Percentiles rank a stretch among this genome's conserved stretches.
phyloP scores from a whole-genome alignment of 176 grass and related monocot species.

The Cymbopogon citratus region DNA sequence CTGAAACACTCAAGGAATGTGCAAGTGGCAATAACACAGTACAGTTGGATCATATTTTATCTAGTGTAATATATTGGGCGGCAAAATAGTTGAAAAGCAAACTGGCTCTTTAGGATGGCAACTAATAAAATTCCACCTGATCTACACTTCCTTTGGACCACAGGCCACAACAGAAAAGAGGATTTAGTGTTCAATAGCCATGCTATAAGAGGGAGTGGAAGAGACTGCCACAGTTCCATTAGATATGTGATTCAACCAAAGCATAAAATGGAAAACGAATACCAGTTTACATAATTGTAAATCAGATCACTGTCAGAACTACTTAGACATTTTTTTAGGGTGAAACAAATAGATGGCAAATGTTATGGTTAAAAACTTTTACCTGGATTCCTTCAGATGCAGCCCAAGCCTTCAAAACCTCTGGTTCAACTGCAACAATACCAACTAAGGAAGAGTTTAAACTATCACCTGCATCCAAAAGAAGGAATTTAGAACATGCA shows the following conservation, averaged over 20 bases:
- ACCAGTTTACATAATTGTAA: background rate
- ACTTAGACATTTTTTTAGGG: background rate
- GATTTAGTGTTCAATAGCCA: background rate
- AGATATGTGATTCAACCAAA: background rate
- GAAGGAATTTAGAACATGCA: conserved; percentile 28
- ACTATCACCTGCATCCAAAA: conserved; percentile 74
- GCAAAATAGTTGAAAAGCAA: background rate
- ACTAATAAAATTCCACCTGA: background rate
- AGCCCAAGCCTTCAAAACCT: conserved; percentile 82
- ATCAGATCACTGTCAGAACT: background rate
- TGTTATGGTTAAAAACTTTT: background rate
- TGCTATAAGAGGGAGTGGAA: background rate
- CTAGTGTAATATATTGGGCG: background rate
- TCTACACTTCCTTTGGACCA: background rate
- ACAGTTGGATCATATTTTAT: background rate
- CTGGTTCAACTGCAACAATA: conserved; percentile 69
- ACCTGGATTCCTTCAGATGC: conserved; percentile 85
- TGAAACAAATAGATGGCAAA: conserved; percentile 17
- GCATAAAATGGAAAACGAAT: background rate
- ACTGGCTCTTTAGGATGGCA: background rate
- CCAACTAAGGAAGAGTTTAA: conserved; percentile 86
- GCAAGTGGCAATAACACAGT: background rate
- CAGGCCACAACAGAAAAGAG: background rate
- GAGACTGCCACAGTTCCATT: background rate
- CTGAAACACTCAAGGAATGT: background rate